Evolutionary conservation across 148 eudicot species (phyloP).

Genomic region (Arbutus unedo): DNA sequence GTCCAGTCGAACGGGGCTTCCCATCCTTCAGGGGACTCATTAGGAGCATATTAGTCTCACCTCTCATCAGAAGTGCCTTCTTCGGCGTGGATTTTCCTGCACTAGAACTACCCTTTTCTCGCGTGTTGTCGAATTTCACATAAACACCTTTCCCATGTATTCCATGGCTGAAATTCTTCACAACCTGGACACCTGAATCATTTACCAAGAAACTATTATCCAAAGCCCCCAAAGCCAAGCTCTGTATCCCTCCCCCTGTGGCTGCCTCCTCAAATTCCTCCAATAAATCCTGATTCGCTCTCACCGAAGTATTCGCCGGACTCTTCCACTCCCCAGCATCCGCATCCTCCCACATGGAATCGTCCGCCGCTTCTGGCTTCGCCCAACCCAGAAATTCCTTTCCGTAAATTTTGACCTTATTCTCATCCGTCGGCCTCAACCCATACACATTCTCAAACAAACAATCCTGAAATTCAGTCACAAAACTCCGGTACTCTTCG

Average conservation of each 20-base stretch:
- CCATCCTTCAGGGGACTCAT: slow-evolving; percentile 80
- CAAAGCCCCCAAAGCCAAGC: slow-evolving; percentile 86
- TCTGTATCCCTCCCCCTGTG: slow-evolving; percentile 64
- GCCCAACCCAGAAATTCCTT: slow-evolving; percentile 87
- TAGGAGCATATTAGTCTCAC: slow-evolving; percentile 85
- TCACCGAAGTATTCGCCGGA: slow-evolving; percentile 25
- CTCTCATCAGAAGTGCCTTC: slow-evolving; percentile 86
- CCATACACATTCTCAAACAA: slow-evolving; percentile 87
- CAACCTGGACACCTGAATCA: slow-evolving; percentile 77
- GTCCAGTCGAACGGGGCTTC: slow-evolving; percentile 64
- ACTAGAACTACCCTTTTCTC: slow-evolving; percentile 23
- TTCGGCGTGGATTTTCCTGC: slow-evolving; percentile 47
- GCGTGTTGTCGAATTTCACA: slow-evolving; percentile 55
- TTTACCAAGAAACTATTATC: slow-evolving; percentile 90
- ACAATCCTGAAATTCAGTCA: slow-evolving; percentile 56
- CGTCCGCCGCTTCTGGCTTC: slow-evolving; percentile 74
- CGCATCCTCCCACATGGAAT: slow-evolving; percentile 84
- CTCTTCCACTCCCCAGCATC: slow-evolving; percentile 46
- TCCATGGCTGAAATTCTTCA: slow-evolving; percentile 90
- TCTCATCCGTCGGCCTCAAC: slow-evolving; percentile 52
- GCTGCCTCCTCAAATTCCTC: slow-evolving; percentile 90
- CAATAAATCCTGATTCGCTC: slow-evolving; percentile 45
- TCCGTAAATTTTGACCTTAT: slow-evolving; percentile 73
- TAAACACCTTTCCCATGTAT: slow-evolving; percentile 95
- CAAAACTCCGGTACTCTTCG: slow-evolving; percentile 54